Evolutionary conservation across 352 stramenopile genomes (phyloP).

Genomic region (Globisporangium orthogonon): DNA sequence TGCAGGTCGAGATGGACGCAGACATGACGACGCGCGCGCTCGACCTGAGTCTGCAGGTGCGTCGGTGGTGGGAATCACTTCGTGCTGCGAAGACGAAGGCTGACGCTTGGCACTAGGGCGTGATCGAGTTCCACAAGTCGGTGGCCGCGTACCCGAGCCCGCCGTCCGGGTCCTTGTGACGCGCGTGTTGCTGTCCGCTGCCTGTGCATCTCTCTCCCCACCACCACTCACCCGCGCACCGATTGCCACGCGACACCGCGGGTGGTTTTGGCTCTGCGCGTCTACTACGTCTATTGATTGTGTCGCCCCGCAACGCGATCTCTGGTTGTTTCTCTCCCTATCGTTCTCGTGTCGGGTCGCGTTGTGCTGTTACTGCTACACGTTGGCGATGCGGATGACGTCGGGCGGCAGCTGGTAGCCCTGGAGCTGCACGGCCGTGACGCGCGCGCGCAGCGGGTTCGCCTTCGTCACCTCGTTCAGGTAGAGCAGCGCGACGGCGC

Average conservation of each 20-base stretch:
- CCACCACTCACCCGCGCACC: no score
- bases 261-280: not conserved
- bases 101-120: constrained; percentile 26
- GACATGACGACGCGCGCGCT: constrained; percentile 76
- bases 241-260: no score
- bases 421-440: constrained; percentile 62
- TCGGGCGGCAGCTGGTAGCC: constrained; percentile 52
- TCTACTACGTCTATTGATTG: not conserved
- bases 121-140: constrained; percentile 67
- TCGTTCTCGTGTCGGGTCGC: not conserved
- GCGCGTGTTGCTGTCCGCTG: not conserved
- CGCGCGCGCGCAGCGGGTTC: constrained; percentile 68
- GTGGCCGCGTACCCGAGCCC: constrained; percentile 41
- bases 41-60: constrained; percentile 68
- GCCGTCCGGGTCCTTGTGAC: constrained; percentile 18
- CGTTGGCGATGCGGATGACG: constrained; percentile 49
- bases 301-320: constrained; percentile 1
- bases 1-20: constrained; percentile 76
- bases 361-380: constrained; percentile 16
- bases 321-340: not conserved
- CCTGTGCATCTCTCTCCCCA: not conserved
- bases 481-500: constrained; percentile 63
- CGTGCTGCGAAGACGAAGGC: no score
- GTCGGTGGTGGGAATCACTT: not conserved
- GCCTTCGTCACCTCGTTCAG: constrained; percentile 74